These are phyloP conservation scores for Acanthamoeba sp. DNA, from an alignment of 208 protist species.

Conservation along the genomic window DNA sequence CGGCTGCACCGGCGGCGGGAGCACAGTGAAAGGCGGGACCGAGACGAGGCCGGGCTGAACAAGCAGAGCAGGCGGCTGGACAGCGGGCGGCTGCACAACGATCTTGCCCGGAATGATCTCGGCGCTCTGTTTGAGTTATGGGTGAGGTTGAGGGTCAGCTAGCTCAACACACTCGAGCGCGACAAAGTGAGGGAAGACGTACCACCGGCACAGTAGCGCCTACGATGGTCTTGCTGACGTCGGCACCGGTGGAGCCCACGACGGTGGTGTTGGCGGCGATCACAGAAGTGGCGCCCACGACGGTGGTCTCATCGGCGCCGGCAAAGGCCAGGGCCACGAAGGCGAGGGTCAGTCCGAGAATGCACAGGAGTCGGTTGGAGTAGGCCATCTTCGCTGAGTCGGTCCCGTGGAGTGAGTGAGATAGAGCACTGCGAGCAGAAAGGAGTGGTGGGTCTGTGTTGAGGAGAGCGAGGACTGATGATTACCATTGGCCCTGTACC, in stretches of 20 bases:
- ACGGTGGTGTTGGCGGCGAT: not conserved
- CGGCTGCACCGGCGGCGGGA: not conserved
- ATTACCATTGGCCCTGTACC: not conserved
- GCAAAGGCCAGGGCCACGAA: not conserved
- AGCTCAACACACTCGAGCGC: no score
- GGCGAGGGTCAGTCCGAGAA: not conserved
- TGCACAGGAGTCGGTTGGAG: not conserved
- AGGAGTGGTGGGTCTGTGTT: not conserved
- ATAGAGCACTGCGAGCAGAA: no score
- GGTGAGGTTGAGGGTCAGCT: no score
- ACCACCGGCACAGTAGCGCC: not conserved
- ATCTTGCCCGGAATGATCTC: slow-evolving; percentile 37
- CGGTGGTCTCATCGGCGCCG: not conserved
- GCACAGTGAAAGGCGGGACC: not conserved
- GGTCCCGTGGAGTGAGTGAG: not conserved
- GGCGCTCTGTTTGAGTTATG: not conserved
- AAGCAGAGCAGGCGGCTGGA: slow-evolving; percentile 11
- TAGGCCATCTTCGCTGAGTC: not conserved
- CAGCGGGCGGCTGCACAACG: slow-evolving; percentile 24
- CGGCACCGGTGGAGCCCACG: not conserved
- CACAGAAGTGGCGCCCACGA: not conserved
- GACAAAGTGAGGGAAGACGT: not conserved
- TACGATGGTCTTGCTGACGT: not conserved
- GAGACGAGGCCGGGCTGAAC: not conserved
- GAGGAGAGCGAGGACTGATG: not conserved